phyloP scores from a whole-genome alignment of 2,329 filamentous ascomycete species.

The Ophiosphaerella korrae region DNA sequence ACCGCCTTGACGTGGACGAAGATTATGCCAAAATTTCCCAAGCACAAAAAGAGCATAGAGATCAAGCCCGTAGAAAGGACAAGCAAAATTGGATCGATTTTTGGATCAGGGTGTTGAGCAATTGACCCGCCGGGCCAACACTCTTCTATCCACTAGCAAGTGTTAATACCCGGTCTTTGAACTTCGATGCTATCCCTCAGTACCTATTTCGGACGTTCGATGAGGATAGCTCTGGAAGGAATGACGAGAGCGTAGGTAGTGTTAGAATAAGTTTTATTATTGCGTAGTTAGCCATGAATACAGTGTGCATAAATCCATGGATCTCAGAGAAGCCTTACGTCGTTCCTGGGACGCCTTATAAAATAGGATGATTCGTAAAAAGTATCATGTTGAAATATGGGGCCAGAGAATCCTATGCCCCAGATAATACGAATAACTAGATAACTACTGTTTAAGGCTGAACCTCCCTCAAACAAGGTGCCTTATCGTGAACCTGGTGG shows the following conservation, averaged over 20 bases:
- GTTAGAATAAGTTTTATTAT: no score
- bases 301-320: no score
- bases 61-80: conserved; percentile 1
- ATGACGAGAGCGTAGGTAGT: conserved; percentile 13
- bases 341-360: no score
- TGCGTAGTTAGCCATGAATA: no score
- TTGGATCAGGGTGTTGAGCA: conserved; percentile 7
- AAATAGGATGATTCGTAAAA: no score
- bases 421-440: no score
- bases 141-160: conserved; percentile 10
- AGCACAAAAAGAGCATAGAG: conserved; percentile 1
- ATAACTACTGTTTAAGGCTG: no score
- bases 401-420: no score
- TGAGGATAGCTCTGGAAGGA: conserved; percentile 15
- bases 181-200: conserved; percentile 6
- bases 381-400: no score
- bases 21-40: conserved; percentile 3
- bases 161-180: neutral
- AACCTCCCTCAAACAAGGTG: no score
- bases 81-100: conserved; percentile 7
- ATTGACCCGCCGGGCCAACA: conserved; percentile 6
- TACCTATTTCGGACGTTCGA: conserved; percentile 25
- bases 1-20: conserved; percentile 5
- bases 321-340: no score
- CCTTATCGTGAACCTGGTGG: no score